phyloP scores from a whole-genome alignment of 2,329 filamentous ascomycete genomes.

The Exophiala phaeomuriformis region DNA sequence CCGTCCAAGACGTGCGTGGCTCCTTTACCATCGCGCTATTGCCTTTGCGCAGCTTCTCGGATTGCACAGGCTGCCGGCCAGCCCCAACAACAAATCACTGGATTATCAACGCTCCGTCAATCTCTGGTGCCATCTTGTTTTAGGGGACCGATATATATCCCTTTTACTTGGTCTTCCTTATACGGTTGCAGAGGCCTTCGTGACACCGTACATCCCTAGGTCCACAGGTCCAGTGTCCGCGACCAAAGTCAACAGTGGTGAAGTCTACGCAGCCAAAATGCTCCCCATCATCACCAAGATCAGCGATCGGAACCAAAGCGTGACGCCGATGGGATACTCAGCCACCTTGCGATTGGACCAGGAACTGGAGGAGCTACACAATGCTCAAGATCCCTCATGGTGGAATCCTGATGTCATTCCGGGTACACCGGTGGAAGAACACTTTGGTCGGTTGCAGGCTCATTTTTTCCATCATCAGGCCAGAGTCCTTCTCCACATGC shows the following conservation, averaged over 20 bases:
- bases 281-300: slow-evolving; percentile 35
- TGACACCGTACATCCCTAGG: slow-evolving; percentile 29
- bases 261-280: slow-evolving; percentile 32
- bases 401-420: slow-evolving; percentile 28
- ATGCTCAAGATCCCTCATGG: slow-evolving; percentile 30
- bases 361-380: slow-evolving; percentile 33
- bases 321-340: slow-evolving; percentile 33
- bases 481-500: slow-evolving; percentile 40
- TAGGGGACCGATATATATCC: slow-evolving; percentile 46
- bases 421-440: slow-evolving; percentile 27
- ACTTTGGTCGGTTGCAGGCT: slow-evolving; percentile 31
- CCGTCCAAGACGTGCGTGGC: slow-evolving; percentile 50
- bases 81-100: slow-evolving; percentile 26
- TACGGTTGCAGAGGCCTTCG: slow-evolving; percentile 32
- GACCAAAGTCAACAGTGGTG: slow-evolving; percentile 19
- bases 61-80: slow-evolving; percentile 35
- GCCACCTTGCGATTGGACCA: slow-evolving; percentile 38
- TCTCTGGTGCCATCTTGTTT: slow-evolving; percentile 38
- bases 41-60: slow-evolving; percentile 48
- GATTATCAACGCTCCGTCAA: slow-evolving; percentile 31
- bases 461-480: slow-evolving; percentile 38
- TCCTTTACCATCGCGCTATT: slow-evolving; percentile 45
- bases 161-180: slow-evolving; percentile 50
- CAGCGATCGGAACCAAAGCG: slow-evolving; percentile 38
- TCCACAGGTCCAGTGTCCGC: slow-evolving; percentile 7